A percentile compares a stretch with the other conserved stretches of the same genome.
Evolutionary conservation across 2,329 filamentous ascomycete species (phyloP).

Genomic region (Clonostachys rhizophaga): DNA sequence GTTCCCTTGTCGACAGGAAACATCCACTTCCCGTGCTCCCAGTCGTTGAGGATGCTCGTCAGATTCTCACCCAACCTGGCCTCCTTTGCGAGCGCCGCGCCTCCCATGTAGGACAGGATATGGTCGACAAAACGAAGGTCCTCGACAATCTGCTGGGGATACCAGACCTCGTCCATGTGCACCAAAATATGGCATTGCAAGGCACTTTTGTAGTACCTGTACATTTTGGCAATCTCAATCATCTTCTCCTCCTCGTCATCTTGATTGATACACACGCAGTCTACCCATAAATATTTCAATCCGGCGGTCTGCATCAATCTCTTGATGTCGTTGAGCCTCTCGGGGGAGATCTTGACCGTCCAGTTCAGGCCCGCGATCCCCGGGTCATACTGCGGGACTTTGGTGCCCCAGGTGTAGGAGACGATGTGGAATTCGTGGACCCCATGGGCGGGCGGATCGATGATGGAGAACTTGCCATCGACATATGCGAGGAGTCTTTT

Average conservation of each 20-base stretch:
- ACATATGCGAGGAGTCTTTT: not conserved
- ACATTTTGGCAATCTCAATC: slow-evolving; percentile 6
- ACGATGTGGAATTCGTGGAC: not conserved
- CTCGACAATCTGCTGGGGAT: slow-evolving; percentile 19
- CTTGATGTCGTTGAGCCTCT: not conserved
- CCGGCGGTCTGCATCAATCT: not conserved
- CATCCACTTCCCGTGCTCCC: not conserved
- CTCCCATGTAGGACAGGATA: slow-evolving; percentile 27
- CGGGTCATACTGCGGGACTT: not conserved
- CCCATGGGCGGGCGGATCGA: not conserved
- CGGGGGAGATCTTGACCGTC: not conserved
- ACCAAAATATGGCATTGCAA: slow-evolving; percentile 11
- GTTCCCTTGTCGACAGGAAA: not conserved
- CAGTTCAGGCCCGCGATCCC: not conserved
- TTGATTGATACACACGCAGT: slow-evolving; percentile 6
- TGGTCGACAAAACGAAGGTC: slow-evolving; percentile 21
- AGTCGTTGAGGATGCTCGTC: not conserved
- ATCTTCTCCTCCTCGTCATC: slow-evolving; percentile 5
- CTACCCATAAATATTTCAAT: slow-evolving; percentile 2
- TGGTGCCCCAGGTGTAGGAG: not conserved
- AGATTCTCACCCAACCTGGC: not conserved
- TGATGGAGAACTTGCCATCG: not conserved
- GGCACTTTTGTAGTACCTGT: slow-evolving; percentile 3
- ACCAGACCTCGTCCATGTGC: slow-evolving; percentile 20
- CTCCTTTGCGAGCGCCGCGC: not conserved